phyloP scores from a whole-genome alignment of 1,139 yeast genomes.

The Sporopachydermia cereana region DNA sequence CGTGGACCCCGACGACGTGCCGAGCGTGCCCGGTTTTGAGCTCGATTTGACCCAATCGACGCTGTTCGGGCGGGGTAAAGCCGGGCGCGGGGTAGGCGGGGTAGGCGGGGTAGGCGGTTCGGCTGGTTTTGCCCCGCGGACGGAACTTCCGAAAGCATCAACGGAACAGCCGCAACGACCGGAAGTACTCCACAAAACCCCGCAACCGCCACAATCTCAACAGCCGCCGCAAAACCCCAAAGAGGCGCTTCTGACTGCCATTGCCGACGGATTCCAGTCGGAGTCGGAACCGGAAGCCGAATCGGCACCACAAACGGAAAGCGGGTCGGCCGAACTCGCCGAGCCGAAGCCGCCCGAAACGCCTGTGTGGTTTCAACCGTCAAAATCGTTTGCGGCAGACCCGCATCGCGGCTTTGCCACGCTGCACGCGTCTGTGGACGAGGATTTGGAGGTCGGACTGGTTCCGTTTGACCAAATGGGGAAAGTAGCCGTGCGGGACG shows the following conservation, averaged over 20 bases:
- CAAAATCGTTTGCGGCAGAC: not conserved
- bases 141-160: no score
- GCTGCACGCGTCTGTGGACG: not conserved
- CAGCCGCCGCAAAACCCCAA: no score
- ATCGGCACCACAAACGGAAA: no score
- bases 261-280: not conserved
- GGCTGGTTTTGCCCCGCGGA: no score
- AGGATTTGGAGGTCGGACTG: slow-evolving; percentile 1
- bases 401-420: not conserved
- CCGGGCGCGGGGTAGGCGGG: not conserved
- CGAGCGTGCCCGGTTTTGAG: not conserved
- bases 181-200: no score
- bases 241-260: not conserved
- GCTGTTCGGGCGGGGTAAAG: not conserved
- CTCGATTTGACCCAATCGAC: not conserved
- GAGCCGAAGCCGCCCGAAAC: not conserved
- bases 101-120: no score
- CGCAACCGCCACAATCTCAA: no score
- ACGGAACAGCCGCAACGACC: no score
- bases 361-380: not conserved
- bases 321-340: not conserved
- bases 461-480: slow-evolving; percentile 9
- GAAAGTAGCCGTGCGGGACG: slow-evolving; percentile 37
- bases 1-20: not conserved
- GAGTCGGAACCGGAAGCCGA: not conserved